Conservation (phyloP, 2,329 filamentous ascomycete genomes). For the Penicillium sp. region DNA sequence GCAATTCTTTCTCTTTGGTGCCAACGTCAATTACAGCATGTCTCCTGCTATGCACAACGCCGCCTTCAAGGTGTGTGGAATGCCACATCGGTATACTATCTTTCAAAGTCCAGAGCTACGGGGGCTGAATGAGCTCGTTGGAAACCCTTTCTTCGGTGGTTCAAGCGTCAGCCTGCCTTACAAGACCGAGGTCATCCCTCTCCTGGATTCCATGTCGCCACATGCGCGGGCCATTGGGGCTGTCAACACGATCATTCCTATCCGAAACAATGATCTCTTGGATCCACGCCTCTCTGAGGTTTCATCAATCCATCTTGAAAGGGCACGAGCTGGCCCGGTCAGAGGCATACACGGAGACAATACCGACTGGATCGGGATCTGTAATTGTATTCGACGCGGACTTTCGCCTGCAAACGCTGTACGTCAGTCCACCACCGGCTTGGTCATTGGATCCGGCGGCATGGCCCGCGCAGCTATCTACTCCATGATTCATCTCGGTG, state of each 20-base stretch:
- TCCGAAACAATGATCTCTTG: constrained; percentile 51
- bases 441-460: constrained; percentile 58
- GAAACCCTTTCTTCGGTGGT: constrained; percentile 64
- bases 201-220: constrained; percentile 60
- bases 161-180: constrained; percentile 67
- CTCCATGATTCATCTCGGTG: constrained; percentile 35
- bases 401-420: constrained; percentile 66
- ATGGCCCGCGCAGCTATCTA: constrained; percentile 40
- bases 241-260: constrained; percentile 68
- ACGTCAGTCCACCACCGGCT: constrained; percentile 49
- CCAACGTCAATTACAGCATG: constrained; percentile 63
- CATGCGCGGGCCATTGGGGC: constrained; percentile 71
- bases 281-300: constrained; percentile 52
- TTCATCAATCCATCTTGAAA: constrained; percentile 50
- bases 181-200: constrained; percentile 63
- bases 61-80: constrained; percentile 60
- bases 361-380: constrained; percentile 74
- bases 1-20: constrained; percentile 69
- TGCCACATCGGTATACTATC: constrained; percentile 62
- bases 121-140: constrained; percentile 58
- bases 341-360: constrained; percentile 71
- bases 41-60: constrained; percentile 74
- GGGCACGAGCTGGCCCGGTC: constrained; percentile 60
- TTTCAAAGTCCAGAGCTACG: constrained; percentile 58
- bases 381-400: constrained; percentile 64